Evolutionary conservation across 2,329 filamentous ascomycete species (phyloP).

Genomic region (Cylindrodendrum hubeiense): DNA sequence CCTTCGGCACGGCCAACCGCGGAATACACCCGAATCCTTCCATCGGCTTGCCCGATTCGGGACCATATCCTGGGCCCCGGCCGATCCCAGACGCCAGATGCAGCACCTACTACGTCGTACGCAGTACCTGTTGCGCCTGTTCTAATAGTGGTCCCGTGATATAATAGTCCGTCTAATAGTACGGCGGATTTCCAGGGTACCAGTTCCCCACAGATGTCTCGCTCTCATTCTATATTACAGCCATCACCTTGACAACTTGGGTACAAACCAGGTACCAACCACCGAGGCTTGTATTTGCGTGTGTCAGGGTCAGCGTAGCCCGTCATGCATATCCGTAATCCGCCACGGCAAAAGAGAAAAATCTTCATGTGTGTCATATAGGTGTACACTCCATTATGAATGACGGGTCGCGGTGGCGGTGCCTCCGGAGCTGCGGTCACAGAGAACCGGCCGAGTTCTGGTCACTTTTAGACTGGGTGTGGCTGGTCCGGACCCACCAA

Average conservation of each 20-base stretch:
- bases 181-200: conserved; percentile 6
- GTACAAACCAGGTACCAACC: conserved; percentile 14
- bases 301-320: conserved; percentile 3
- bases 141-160: neutral
- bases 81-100: conserved; percentile 22
- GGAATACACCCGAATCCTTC: conserved; percentile 22
- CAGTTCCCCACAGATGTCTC: conserved; percentile 17
- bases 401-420: conserved; percentile 24
- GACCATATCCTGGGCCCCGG: conserved; percentile 19
- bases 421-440: conserved; percentile 26
- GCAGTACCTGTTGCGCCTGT: neutral
- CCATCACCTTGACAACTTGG: conserved; percentile 11
- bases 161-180: neutral
- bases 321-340: neutral
- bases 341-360: conserved; percentile 8
- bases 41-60: conserved; percentile 36
- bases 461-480: conserved; percentile 21
- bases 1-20: conserved; percentile 22
- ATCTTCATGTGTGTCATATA: conserved; percentile 26
- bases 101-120: conserved; percentile 9
- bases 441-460: conserved; percentile 32
- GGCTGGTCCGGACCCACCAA: conserved; percentile 12
- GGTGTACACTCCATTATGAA: conserved; percentile 17
- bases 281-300: conserved; percentile 3
- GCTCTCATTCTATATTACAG: conserved; percentile 2